These are phyloP conservation scores for Pelagophyceae sp. DNA, from an alignment of 352 stramenopile species.

Conservation along the genomic window DNA sequence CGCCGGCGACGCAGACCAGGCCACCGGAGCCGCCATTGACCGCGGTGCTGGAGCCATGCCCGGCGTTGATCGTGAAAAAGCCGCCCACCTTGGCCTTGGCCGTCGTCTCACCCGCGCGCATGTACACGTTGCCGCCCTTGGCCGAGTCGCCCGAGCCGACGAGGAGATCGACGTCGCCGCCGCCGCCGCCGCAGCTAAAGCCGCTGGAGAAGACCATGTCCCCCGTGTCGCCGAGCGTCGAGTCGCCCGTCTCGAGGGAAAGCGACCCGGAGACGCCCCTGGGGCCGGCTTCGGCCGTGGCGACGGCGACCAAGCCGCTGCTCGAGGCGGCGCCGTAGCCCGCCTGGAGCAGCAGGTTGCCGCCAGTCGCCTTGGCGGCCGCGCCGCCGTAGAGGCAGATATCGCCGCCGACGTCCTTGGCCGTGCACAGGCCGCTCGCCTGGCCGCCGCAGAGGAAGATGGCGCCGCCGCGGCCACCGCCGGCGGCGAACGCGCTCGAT, in stretches of 20 bases:
- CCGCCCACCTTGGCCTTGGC: slow-evolving; percentile 39
- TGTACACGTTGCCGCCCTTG: slow-evolving; percentile 25
- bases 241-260: neutral
- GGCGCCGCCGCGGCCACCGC: slow-evolving; percentile 32
- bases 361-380: slow-evolving; percentile 24
- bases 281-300: slow-evolving; percentile 28
- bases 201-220: slow-evolving; percentile 52
- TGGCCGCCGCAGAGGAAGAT: slow-evolving; percentile 63
- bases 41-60: neutral
- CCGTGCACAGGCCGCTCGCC: slow-evolving; percentile 52
- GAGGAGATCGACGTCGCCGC: slow-evolving; percentile 51
- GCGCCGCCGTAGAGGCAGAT: slow-evolving; percentile 54
- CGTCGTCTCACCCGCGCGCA: slow-evolving; percentile 29
- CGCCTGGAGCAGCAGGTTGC: slow-evolving; percentile 23
- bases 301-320: slow-evolving; percentile 23
- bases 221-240: slow-evolving; percentile 51
- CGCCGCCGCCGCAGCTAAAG: slow-evolving; percentile 42
- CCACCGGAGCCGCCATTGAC: neutral
- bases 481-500: neutral
- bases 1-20: neutral
- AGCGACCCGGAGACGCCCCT: neutral
- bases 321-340: slow-evolving; percentile 25
- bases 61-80: slow-evolving; percentile 36
- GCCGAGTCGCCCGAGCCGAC: slow-evolving; percentile 37
- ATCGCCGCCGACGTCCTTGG: slow-evolving; percentile 54